Conservation (phyloP, 2,329 filamentous ascomycete species). For the Lachnellula suecica region DNA sequence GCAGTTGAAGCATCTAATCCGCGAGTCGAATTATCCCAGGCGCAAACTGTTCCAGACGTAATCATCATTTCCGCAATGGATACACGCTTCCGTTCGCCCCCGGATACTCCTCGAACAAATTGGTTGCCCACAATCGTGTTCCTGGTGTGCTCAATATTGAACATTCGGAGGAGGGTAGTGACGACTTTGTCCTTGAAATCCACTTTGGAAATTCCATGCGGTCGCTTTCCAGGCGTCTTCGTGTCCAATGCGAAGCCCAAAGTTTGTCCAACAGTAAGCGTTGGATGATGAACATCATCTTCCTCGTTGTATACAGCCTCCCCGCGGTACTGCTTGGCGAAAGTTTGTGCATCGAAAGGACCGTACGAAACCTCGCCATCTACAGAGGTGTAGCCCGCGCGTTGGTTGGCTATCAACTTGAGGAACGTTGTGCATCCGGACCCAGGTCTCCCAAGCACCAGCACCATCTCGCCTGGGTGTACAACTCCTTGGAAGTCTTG, state of each 20-base stretch:
- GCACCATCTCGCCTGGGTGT: slow-evolving; percentile 79
- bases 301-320: slow-evolving; percentile 86
- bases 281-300: slow-evolving; percentile 81
- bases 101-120: slow-evolving; percentile 77
- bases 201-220: slow-evolving; percentile 67
- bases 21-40: slow-evolving; percentile 74
- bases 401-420: slow-evolving; percentile 53
- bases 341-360: slow-evolving; percentile 68
- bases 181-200: slow-evolving; percentile 79
- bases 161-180: slow-evolving; percentile 79
- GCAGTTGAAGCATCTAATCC: slow-evolving; percentile 69
- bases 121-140: slow-evolving; percentile 83
- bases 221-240: slow-evolving; percentile 80
- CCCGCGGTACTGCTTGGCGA: slow-evolving; percentile 70
- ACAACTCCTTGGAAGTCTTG: slow-evolving; percentile 69
- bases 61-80: slow-evolving; percentile 83
- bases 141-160: slow-evolving; percentile 87
- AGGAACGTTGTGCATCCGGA: slow-evolving; percentile 54
- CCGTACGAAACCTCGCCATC: slow-evolving; percentile 76
- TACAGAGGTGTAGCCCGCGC: slow-evolving; percentile 41
- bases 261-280: slow-evolving; percentile 84
- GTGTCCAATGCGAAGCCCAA: slow-evolving; percentile 81
- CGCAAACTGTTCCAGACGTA: slow-evolving; percentile 68
- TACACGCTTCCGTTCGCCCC: slow-evolving; percentile 77
- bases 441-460: slow-evolving; percentile 33